Conservation (phyloP, 2,329 filamentous ascomycete genomes). For the Furcasterigmium furcatum region DNA sequence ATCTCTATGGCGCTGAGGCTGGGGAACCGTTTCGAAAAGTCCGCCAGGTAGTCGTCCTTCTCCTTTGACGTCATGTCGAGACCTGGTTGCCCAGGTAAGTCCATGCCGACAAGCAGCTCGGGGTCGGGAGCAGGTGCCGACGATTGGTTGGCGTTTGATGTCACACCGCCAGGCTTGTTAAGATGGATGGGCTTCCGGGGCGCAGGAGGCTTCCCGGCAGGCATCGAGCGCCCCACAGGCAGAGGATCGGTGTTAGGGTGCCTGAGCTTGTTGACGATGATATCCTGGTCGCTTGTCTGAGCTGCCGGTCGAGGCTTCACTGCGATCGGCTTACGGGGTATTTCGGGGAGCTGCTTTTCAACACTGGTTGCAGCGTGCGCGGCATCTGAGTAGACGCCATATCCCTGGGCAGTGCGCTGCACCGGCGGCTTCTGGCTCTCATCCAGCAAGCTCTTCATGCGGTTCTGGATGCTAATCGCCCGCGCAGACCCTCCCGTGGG, state of each 20-base stretch:
- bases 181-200: constrained; percentile 62
- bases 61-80: constrained; percentile 55
- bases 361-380: constrained; percentile 29
- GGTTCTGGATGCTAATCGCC: constrained; percentile 85
- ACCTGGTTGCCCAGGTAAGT: constrained; percentile 44
- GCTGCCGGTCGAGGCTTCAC: constrained; percentile 24
- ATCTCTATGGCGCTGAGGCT: constrained; percentile 83
- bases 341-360: constrained; percentile 36
- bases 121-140: constrained; percentile 5
- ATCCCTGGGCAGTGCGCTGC: constrained; percentile 77
- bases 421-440: constrained; percentile 67
- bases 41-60: constrained; percentile 62
- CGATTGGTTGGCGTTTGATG: constrained; percentile 30
- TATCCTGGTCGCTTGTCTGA: constrained; percentile 12
- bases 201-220: constrained; percentile 46
- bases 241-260: constrained; percentile 14
- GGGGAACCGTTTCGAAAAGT: constrained; percentile 85
- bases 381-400: constrained; percentile 77
- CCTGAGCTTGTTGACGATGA: constrained; percentile 13
- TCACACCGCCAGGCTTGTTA: constrained; percentile 44
- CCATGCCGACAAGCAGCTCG: constrained; percentile 39
- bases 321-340: constrained; percentile 50
- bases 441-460: constrained; percentile 80
- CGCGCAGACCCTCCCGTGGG: constrained; percentile 57
- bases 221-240: background rate